A percentile compares a stretch with the other conserved stretches of the same genome.
Conservation (phyloP, 129 eudicot genomes). For the Centaurea solstitialis region DNA sequence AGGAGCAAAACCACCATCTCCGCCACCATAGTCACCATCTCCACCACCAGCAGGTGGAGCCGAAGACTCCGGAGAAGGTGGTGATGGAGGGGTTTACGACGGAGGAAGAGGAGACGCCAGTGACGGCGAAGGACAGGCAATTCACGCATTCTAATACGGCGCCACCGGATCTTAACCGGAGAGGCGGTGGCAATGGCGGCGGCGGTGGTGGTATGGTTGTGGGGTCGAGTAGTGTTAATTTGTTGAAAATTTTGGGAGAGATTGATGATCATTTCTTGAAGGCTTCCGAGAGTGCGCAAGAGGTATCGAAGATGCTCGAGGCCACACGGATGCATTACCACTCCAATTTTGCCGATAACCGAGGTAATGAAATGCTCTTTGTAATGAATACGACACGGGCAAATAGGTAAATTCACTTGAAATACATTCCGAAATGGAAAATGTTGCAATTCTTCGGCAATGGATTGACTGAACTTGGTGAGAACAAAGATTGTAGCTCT, state of each 20-base stretch:
- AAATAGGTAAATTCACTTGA: constrained; percentile 6
- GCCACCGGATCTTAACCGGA: constrained; percentile 54
- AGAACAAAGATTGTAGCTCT: neutral
- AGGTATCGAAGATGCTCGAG: constrained; percentile 94
- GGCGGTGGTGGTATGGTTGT: constrained; percentile 39
- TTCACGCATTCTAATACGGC: constrained; percentile 85
- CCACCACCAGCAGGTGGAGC: constrained; percentile 47
- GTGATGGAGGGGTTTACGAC: constrained; percentile 45
- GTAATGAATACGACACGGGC: neutral
- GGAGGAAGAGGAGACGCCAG: constrained; percentile 76
- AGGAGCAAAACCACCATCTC: constrained; percentile 35
- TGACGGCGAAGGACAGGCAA: constrained; percentile 49
- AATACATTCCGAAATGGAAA: neutral
- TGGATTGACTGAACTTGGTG: neutral
- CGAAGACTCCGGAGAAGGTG: constrained; percentile 76
- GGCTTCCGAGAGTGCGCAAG: constrained; percentile 91
- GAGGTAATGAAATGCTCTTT: constrained; percentile 47
- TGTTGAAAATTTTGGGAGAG: constrained; percentile 67
- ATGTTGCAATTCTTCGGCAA: neutral
- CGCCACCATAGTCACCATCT: constrained; percentile 17
- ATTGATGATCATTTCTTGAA: constrained; percentile 93
- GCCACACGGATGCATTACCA: constrained; percentile 94
- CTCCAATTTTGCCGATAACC: constrained; percentile 90
- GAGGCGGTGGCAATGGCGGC: constrained; percentile 30
- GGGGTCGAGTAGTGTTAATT: constrained; percentile 51